Evolutionary conservation across 2,329 filamentous ascomycete genomes (phyloP).

Genomic region (Coniochaeta hoffmannii): DNA sequence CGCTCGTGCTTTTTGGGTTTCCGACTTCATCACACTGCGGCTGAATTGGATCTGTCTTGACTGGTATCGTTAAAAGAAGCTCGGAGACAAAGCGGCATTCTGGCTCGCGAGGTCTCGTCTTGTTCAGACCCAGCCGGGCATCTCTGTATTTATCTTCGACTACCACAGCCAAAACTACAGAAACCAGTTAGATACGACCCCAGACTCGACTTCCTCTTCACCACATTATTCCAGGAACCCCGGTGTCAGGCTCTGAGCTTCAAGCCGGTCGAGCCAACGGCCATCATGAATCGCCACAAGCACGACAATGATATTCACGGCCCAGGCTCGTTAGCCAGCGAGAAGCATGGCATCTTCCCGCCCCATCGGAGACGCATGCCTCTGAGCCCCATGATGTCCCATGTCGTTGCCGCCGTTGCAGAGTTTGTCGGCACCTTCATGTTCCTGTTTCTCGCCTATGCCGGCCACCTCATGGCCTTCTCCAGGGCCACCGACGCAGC

Average conservation of each 20-base stretch:
- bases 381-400: conserved; percentile 1
- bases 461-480: conserved; percentile 17
- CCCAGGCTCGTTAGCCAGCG: not conserved
- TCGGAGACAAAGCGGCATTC: not conserved
- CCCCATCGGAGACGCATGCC: not conserved
- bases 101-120: not conserved
- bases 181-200: not conserved
- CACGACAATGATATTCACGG: not conserved
- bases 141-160: not conserved
- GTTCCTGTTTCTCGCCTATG: conserved; percentile 35
- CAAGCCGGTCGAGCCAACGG: not conserved
- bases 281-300: not conserved
- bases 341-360: not conserved
- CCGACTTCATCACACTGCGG: not conserved
- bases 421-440: conserved; percentile 48
- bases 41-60: not conserved
- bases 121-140: not conserved
- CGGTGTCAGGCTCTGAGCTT: not conserved
- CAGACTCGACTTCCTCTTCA: not conserved
- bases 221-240: not conserved
- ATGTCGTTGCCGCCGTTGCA: conserved; percentile 33
- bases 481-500: conserved; percentile 13
- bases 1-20: not conserved
- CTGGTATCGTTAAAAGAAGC: not conserved
- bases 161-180: not conserved